Evolutionary conservation across 331 rosid genomes (phyloP), one percentile per base, ranked within the genome.

Genomic region (Pyrus hybrid): DNA sequence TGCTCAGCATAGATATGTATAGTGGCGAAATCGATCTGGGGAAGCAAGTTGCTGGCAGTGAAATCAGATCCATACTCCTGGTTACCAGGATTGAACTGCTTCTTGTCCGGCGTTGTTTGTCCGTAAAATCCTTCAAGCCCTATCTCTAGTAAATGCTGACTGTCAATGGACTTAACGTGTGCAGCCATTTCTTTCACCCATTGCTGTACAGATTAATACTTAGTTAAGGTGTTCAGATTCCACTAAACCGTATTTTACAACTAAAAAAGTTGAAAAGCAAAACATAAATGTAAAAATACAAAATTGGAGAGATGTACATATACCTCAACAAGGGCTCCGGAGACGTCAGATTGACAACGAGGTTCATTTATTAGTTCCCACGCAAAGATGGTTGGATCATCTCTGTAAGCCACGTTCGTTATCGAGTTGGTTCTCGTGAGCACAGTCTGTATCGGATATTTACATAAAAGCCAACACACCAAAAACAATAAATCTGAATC

Each of bases 111-210:
- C 7, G 69, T 79, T 5, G 89, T 82, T 43, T 81, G 84, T 21
- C 92, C 89, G 76, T 90, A 83, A 64, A 90, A 87, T 14, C 92
- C 95, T 82, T 87, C 92, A 80, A 90, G 78, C 28, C 95, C 90
- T 71, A 86, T 74, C 72, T 63, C 86, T 57, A 90, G 65, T 30
- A 87, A 79, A 81, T 90, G 92, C 18, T 80, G 77, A 0, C 63
- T 58, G 72, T 89, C 92, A 5, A 84, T 72, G 17, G 84, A 87
- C 75, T 87, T 89, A 66, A 85, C 82, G 67, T 83, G 74, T 30
- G 69, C 35, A 45, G 87, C 90, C 90, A 82, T 85, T 74, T 85
- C 87, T 35, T 82, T 72, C 78, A 89, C 76, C 95, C 92, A 89
- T 53, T 21, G 85, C 90, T 87, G 75, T 51, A 70, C 10, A 22